A percentile compares a stretch with the other conserved stretches of the same genome.
Conservation (phyloP, 108 stramenopile species). For the Cyclotella kingstonii region DNA sequence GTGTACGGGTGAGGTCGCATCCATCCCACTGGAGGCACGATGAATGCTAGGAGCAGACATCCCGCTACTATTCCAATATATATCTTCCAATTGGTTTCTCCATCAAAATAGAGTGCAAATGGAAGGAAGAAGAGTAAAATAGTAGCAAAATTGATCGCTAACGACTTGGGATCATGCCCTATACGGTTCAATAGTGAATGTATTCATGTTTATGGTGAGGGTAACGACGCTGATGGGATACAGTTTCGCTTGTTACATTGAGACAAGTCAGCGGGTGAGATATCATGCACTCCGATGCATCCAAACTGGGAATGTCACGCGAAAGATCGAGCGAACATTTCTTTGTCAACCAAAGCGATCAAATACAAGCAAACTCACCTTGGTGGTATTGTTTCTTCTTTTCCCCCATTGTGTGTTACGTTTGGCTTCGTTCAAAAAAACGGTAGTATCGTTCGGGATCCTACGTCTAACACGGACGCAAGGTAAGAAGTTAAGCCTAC, state of each 20-base stretch:
- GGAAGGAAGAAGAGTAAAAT: slow-evolving; percentile 64
- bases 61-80: slow-evolving; percentile 43
- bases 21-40: slow-evolving; percentile 75
- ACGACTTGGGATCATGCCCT: slow-evolving; percentile 79
- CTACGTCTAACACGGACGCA: too few relatives aligned
- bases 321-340: neutral
- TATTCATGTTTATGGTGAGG: neutral
- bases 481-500: too few relatives aligned
- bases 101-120: slow-evolving; percentile 46
- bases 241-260: neutral
- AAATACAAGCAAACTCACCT: slow-evolving; percentile 18
- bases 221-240: neutral
- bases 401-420: slow-evolving; percentile 12
- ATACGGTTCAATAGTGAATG: slow-evolving; percentile 1
- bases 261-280: too few relatives aligned
- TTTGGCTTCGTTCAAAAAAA: too few relatives aligned
- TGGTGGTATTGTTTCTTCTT: slow-evolving; percentile 46
- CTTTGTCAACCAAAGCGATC: neutral
- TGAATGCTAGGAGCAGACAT: slow-evolving; percentile 45
- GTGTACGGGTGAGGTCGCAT: slow-evolving; percentile 82
- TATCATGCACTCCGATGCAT: too few relatives aligned
- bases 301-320: neutral
- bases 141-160: slow-evolving; percentile 63
- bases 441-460: too few relatives aligned
- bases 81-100: slow-evolving; percentile 32